Base-by-base conservation (phyloP, 805 yeast species). In the Yamadazyma nakazawae region DNA sequence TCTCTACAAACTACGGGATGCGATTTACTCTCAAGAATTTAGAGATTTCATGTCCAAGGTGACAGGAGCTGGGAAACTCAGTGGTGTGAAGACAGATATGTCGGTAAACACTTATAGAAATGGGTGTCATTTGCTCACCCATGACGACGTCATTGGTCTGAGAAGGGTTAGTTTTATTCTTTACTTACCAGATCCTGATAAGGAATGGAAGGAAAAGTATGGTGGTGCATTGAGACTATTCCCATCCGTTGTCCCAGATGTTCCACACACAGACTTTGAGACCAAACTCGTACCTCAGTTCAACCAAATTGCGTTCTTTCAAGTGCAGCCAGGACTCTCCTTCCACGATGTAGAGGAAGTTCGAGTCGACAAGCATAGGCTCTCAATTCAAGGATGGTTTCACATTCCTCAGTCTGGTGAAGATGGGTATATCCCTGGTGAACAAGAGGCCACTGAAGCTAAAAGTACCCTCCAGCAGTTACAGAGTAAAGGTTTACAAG, bases 311-410 rank as follows among this genome's bases (percentile, higher is more conserved):
- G 97, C 98, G 0, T 88, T 94, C 60, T 94, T 94, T 74, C 85
- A 86, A 5, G 98, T 94, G 12, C 94, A 90, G 61, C 99, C 99
- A 0, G 99, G 99, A 0, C 78, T 85, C 41, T 87, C 96, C 1
- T 94, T 94, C 76, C 99, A 94, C 64, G 99, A 95, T 58, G 99
- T 94, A 11, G 98, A 95, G 67, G 99, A 94, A 64, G 99, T 95
- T 1, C 78, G 84, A 50, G 96, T 84, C 1, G 96, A 91, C 60
- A 88, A 85, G 60, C 96, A 90, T 52, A 77, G 99, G 59, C 70
- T 94, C 31, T 88, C 96, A 0, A 88, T 94, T 50, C 97, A 94
- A 59, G 99, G 99, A 1, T 95, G 99, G 99, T 95, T 92, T 62
- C 99, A 94, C 64, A 88, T 91, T 43, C 99, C 99, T 3, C 98